phyloP scores from a whole-genome alignment of 768 basidiomycete species.

The Termitomyces eurrhizus region DNA sequence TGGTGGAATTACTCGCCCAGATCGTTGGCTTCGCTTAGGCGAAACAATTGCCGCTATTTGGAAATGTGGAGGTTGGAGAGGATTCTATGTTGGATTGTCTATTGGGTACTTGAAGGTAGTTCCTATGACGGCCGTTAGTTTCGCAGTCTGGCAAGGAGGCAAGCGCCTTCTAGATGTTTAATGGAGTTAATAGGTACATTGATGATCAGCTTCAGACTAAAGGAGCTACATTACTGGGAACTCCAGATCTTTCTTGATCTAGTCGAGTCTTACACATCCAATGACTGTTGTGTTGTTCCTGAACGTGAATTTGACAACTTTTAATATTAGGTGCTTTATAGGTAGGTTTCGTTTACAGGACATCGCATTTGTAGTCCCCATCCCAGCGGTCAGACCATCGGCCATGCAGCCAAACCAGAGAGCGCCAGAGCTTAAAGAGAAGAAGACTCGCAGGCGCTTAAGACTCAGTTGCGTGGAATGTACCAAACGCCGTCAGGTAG shows the following conservation, averaged over 20 bases:
- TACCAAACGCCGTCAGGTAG: constrained; percentile 50
- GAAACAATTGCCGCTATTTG: constrained; percentile 76
- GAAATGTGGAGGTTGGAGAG: constrained; percentile 67
- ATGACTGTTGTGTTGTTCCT: constrained; percentile 11
- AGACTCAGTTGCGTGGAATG: constrained; percentile 54
- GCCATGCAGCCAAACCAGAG: constrained; percentile 8
- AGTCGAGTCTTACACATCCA: constrained; percentile 7
- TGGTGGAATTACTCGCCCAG: constrained; percentile 76
- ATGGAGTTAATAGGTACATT: constrained; percentile 16
- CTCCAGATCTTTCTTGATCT: constrained; percentile 4
- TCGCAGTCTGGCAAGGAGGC: constrained; percentile 83
- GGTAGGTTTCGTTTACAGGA: background rate
- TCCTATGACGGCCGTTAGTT: constrained; percentile 94
- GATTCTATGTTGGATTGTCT: constrained; percentile 87
- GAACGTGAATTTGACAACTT: constrained; percentile 9
- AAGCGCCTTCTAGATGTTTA: constrained; percentile 52
- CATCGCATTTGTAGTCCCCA: background rate
- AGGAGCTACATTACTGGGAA: constrained; percentile 3
- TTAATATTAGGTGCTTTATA: constrained; percentile 6
- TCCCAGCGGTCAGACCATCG: background rate
- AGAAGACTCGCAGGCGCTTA: constrained; percentile 46
- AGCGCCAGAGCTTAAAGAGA: constrained; percentile 29
- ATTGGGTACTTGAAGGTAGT: constrained; percentile 94
- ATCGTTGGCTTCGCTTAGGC: constrained; percentile 72
- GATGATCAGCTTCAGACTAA: constrained; percentile 13